A percentile compares a stretch with the other conserved stretches of the same genome.
These are phyloP conservation scores for Dictyostelium firmibasis DNA, from an alignment of 78 protist species.

Conservation along the genomic window DNA sequence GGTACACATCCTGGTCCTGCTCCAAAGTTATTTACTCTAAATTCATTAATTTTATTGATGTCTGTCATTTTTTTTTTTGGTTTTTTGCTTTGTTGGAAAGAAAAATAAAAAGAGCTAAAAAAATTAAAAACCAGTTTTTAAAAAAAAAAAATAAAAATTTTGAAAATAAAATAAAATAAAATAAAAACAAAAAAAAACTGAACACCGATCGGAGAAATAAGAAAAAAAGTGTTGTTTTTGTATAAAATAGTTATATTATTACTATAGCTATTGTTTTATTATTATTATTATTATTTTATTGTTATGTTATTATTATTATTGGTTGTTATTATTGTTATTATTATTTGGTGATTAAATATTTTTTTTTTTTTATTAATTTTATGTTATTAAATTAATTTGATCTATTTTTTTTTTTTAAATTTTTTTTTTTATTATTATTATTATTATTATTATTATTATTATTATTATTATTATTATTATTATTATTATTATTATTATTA, in stretches of 20 bases:
- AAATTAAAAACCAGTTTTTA: neutral
- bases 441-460: neutral
- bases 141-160: neutral
- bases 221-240: too few relatives aligned
- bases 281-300: neutral
- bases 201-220: neutral
- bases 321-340: neutral
- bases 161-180: too few relatives aligned
- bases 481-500: neutral
- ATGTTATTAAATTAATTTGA: neutral
- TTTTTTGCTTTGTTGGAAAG: neutral
- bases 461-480: neutral
- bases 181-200: too few relatives aligned
- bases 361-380: neutral
- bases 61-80: neutral
- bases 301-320: neutral
- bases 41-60: neutral
- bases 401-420: too few relatives aligned
- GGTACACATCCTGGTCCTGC: conserved; percentile 98
- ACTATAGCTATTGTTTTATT: neutral
- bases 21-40: conserved; percentile 88
- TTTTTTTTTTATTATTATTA: neutral
- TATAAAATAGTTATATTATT: too few relatives aligned
- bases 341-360: neutral
- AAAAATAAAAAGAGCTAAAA: neutral